Conservation (phyloP, 2,329 filamentous ascomycete genomes). For the Colletotrichum sp. region DNA sequence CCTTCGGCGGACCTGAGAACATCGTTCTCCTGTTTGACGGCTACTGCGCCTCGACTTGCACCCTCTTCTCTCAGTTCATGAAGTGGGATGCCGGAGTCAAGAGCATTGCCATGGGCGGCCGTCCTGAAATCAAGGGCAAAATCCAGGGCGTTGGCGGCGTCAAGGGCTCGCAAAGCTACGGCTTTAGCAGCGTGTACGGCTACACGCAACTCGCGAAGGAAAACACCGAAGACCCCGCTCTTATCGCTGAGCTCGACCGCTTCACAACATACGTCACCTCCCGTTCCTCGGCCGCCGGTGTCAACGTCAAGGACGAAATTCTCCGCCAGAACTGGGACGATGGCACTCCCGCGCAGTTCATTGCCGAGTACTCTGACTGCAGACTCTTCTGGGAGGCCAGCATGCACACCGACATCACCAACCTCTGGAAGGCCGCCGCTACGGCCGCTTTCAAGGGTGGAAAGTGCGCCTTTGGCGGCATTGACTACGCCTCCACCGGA, state of each 20-base stretch:
- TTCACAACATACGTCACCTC: conserved; percentile 35
- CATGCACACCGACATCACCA: conserved; percentile 50
- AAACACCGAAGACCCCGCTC: conserved; percentile 31
- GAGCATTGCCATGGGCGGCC: conserved; percentile 1
- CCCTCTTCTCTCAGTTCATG: conserved; percentile 25
- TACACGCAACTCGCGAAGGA: conserved; percentile 26
- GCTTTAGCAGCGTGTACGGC: conserved; percentile 31
- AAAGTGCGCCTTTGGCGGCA: conserved; percentile 33
- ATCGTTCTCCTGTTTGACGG: conserved; percentile 64
- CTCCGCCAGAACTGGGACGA: conserved; percentile 38
- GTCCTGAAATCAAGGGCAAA: conserved; percentile 35
- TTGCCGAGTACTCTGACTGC: conserved; percentile 53
- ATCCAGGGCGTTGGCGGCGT: conserved; percentile 46
- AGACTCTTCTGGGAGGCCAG: conserved; percentile 54
- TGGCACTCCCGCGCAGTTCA: conserved; percentile 51
- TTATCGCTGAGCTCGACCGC: conserved; percentile 26
- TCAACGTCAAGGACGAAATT: conserved; percentile 46
- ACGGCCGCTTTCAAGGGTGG: conserved; percentile 44
- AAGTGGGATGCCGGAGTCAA: not conserved
- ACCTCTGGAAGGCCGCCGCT: conserved; percentile 52
- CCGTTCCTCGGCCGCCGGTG: conserved; percentile 33
- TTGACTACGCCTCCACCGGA: not conserved
- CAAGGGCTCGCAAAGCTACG: conserved; percentile 50
- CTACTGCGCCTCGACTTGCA: conserved; percentile 64
- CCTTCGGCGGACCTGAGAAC: conserved; percentile 59